Base-by-base conservation (phyloP, 805 yeast genomes). In the Blastobotrys terrestris region DNA sequence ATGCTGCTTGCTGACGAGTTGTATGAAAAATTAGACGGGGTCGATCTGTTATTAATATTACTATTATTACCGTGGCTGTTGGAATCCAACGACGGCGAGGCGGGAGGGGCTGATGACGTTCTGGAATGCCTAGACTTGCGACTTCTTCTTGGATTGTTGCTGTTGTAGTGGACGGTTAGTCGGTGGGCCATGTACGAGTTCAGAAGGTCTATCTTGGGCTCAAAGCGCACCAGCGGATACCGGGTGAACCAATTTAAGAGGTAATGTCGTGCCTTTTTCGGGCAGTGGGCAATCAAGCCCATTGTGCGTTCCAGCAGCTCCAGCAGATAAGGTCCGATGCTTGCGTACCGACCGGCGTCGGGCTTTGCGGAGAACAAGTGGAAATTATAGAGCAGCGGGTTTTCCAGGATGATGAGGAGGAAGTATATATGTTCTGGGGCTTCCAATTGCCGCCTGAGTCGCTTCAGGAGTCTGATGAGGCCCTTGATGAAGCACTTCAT, bases 171-270 rank as follows among this genome's bases (percentile, higher is more conserved):
- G 65, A 76, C 57, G 42, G 82, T 77, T 51, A 91, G 71, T 45
- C 87, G 88, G 62, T 86, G 88, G 0, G 95, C 85, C 39, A 90
- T 77, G 67, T 85, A 89, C 19, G 88, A 72, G 61, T 90, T 91
- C 48, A 87, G 60, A 31, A 85, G 70, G 41, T 88, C 88, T 0
- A 89, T 77, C 58, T 83, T 82, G 1, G 66, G 61, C 7, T 66
- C 64, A 57, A 85, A 84, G 6, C 71, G 74, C 0, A 65, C 67
- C 0, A 58, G 52, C 0, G 82, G 68, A 15, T 74, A 61, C 45
- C 75, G 71, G 2, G 81, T 71, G 62, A 82, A 74, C 84, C 87
- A 84, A 54, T 77, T 74, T 1, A 79, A 74, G 22, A 85, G 61
- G 58, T 74, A 73, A 31, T 73, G 75, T 2, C 74, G 64, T 2